These are phyloP conservation scores for Globisporangium takayamanum DNA, from an alignment of 352 stramenopile genomes.

Conservation along the genomic window DNA sequence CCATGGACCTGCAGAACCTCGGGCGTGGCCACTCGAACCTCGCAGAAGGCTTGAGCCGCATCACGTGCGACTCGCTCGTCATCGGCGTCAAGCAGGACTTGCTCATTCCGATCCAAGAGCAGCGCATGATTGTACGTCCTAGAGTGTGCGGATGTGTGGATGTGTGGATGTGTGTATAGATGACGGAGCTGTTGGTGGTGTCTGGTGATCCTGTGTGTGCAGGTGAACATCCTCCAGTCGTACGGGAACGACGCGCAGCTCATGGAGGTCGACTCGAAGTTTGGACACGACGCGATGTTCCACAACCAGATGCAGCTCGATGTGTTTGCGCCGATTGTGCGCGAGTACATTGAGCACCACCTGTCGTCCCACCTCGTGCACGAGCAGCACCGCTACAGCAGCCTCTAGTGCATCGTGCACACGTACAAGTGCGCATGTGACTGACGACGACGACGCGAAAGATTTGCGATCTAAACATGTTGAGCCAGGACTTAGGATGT, in stretches of 20 bases:
- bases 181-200: too few species aligned
- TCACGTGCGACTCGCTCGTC: slow-evolving; percentile 56
- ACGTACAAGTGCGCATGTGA: too few species aligned
- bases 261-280: slow-evolving; percentile 78
- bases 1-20: slow-evolving; percentile 83
- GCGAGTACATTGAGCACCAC: slow-evolving; percentile 64
- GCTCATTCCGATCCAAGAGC: slow-evolving; percentile 80
- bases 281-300: slow-evolving; percentile 87
- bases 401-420: slow-evolving; percentile 22
- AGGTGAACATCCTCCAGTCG: slow-evolving; percentile 73
- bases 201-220: neutral
- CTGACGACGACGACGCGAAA: too few species aligned
- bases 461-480: too few species aligned
- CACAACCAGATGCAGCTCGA: slow-evolving; percentile 73
- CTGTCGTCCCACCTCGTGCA: slow-evolving; percentile 41
- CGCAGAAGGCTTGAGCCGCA: slow-evolving; percentile 66
- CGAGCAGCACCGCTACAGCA: slow-evolving; percentile 80
- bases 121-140: slow-evolving; percentile 53
- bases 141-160: neutral
- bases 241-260: slow-evolving; percentile 60
- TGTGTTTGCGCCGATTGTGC: slow-evolving; percentile 62
- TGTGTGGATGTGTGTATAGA: neutral
- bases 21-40: slow-evolving; percentile 62
- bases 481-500: too few species aligned
- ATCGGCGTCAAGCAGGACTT: slow-evolving; percentile 82